Evolutionary conservation across 2,329 filamentous ascomycete genomes (phyloP).

Genomic region (Trichoderma guizhouense): DNA sequence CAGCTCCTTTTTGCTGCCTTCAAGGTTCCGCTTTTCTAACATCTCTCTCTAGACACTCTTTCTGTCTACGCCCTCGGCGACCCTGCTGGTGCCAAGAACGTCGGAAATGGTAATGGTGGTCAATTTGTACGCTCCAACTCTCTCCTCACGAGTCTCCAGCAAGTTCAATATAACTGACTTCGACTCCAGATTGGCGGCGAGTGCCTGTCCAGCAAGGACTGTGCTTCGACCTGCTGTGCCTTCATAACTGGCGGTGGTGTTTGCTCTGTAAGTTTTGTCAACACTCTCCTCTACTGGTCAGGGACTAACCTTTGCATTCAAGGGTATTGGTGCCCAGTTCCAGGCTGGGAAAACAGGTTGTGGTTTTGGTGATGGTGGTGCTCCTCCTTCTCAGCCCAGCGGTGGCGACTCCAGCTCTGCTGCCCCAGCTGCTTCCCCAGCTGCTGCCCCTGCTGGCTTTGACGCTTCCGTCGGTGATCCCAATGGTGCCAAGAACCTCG

Average conservation of each 20-base stretch:
- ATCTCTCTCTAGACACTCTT: conserved; percentile 12
- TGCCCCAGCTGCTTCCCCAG: conserved; percentile 21
- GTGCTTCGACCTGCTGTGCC: conserved; percentile 30
- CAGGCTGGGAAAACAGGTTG: conserved; percentile 33
- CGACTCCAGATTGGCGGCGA: conserved; percentile 26
- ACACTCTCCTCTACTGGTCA: neutral
- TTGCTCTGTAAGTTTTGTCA: conserved; percentile 25
- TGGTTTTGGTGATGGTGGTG: conserved; percentile 26
- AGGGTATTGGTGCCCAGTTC: conserved; percentile 27
- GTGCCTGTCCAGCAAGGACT: conserved; percentile 30
- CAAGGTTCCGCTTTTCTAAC: neutral
- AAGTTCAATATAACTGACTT: neutral
- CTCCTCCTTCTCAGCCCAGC: neutral
- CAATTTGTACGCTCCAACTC: conserved; percentile 25
- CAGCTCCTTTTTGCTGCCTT: neutral
- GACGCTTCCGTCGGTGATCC: conserved; percentile 21
- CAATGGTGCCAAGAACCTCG: conserved; percentile 25
- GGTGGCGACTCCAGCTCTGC: neutral
- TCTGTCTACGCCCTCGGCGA: conserved; percentile 24
- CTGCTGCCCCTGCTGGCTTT: conserved; percentile 9
- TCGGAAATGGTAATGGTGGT: conserved; percentile 25
- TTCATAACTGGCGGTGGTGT: conserved; percentile 26
- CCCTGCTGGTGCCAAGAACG: conserved; percentile 26
- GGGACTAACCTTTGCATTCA: neutral
- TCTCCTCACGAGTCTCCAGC: too few species aligned